Evolutionary conservation across 345 rosid genomes (phyloP).

Genomic region (Salix udensis): DNA sequence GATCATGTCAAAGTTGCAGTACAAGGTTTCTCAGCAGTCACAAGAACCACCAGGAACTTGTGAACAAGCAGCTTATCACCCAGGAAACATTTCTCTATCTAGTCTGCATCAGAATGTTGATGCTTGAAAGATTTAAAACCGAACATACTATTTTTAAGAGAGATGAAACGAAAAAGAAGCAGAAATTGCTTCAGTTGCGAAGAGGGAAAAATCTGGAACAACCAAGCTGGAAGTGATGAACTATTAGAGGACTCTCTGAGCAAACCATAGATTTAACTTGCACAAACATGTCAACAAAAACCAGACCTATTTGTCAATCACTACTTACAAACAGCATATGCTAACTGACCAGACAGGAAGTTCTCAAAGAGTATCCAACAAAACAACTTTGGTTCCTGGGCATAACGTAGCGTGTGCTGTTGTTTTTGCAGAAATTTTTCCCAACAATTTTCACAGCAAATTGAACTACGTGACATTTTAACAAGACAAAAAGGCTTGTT

Average conservation of each 20-base stretch:
- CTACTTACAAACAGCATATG: constrained; percentile 4
- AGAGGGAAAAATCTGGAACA: background rate
- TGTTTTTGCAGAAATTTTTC: constrained; percentile 17
- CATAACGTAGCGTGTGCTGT: constrained; percentile 7
- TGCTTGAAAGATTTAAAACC: background rate
- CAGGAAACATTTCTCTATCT: too few species aligned
- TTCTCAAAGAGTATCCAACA: constrained; percentile 1
- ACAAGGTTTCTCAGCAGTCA: background rate
- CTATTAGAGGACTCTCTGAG: background rate
- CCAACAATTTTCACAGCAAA: constrained; percentile 1
- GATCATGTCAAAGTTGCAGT: background rate
- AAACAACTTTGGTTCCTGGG: constrained; percentile 17
- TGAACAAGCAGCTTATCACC: background rate
- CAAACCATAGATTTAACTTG: constrained; percentile 2
- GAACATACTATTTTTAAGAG: background rate
- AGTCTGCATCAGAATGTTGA: too few species aligned
- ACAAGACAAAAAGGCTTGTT: background rate
- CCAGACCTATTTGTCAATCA: constrained; percentile 3
- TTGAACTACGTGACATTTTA: constrained; percentile 7
- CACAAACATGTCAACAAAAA: constrained; percentile 20
- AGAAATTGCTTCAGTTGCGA: background rate
- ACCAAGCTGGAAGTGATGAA: background rate
- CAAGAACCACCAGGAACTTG: background rate
- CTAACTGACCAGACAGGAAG: constrained; percentile 7
- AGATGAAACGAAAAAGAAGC: background rate